Conservation (phyloP, 2,329 filamentous ascomycete species). For the Fusarium udum region DNA sequence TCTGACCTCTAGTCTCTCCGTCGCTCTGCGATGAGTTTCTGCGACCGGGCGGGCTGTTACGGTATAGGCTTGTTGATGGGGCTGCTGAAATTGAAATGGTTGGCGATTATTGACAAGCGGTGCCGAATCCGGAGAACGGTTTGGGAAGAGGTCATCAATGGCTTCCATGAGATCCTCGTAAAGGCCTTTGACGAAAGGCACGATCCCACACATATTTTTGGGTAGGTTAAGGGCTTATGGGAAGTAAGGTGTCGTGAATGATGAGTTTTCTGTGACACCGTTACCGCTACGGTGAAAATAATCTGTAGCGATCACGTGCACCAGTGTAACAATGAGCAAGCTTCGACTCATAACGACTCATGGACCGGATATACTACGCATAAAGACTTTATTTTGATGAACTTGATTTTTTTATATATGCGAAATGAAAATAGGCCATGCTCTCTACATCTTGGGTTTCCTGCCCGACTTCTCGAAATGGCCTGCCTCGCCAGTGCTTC, state of each 20-base stretch:
- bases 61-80: constrained; percentile 1
- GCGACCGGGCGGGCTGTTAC: background rate
- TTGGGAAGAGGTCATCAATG: constrained; percentile 21
- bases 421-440: rapidly evolving
- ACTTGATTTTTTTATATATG: background rate
- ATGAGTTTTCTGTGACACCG: background rate
- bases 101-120: background rate
- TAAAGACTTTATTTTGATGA: background rate
- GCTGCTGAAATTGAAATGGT: background rate
- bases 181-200: background rate
- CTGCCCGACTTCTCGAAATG: constrained; percentile 18
- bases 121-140: background rate
- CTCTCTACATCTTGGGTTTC: background rate
- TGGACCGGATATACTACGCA: too few relatives aligned
- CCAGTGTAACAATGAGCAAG: background rate
- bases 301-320: constrained; percentile 12
- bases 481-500: background rate
- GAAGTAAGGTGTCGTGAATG: background rate
- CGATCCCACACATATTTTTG: constrained; percentile 13
- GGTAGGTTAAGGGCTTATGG: background rate
- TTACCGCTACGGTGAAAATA: background rate
- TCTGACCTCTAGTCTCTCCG: background rate
- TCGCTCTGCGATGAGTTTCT: background rate
- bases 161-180: constrained; percentile 18
- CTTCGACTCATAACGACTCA: background rate